Base-by-base conservation (phyloP, 164 flowering plant species). In the Dillenia turbinata region DNA sequence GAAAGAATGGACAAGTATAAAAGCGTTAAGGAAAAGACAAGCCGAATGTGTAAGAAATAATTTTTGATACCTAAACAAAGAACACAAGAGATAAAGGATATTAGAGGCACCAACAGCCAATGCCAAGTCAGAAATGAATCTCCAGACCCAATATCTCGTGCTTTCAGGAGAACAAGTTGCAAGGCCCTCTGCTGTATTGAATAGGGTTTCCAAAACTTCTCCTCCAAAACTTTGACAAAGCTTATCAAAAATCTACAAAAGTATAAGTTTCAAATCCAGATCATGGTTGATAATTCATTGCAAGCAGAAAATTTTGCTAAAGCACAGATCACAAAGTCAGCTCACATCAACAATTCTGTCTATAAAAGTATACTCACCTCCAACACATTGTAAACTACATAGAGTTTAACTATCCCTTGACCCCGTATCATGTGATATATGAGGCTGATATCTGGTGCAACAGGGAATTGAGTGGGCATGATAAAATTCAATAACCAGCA, bases 361-460 rank as follows among this genome's bases (percentile, higher is more conserved):
- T 6, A 33, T 33, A 0, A 5, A 33, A 33, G 40, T 46, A 52
- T 65, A 53, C 74, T 78, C 56, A 91, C 99, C 99, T 95, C 99
- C 70, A 95, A 71, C 9, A 95, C 96, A 79, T 95, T 95, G 82
- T 92, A 95, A 59, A 95, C 96, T 66, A 95, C 97, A 78, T 95
- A 95, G 14, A 95, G 86, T 73, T 95, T 95, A 68, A 95, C 80
- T 22, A 89, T 90, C 72, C 96, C 96, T 81, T 95, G 99, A 50
- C 99, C 97, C 50, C 99, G 99, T 65, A 95, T 92, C 87, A 95
- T 89, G 77, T 95, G 99, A 78, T 95, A 95, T 70, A 95, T 95
- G 52, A 89, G 74, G 78, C 99, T 95, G 86, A 95, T 95, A 80
- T 95, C 99, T 94, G 85, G 55, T 19, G 49, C 48, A 63, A 33